Percentiles rank a stretch among this genome's conserved stretches.
Evolutionary conservation across 441 rosid genomes (phyloP).

Genomic region (Adansonia grandidieri): DNA sequence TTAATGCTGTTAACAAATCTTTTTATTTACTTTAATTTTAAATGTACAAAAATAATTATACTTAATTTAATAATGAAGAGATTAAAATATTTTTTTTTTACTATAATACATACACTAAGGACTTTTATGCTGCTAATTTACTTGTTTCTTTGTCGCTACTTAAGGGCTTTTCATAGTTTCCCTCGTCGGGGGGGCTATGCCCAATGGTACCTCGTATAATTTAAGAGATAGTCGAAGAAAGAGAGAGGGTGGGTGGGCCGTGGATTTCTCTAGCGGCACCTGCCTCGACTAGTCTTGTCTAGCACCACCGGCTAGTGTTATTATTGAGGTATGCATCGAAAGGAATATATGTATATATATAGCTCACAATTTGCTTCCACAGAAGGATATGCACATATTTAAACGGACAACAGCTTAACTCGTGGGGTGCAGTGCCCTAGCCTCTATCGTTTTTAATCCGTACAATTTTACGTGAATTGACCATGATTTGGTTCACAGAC

Average conservation of each 20-base stretch:
- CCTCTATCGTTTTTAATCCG: neutral
- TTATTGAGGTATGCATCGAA: constrained; percentile 21
- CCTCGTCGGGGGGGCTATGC: neutral
- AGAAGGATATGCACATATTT: constrained; percentile 10
- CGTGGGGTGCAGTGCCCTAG: constrained; percentile 19
- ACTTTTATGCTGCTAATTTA: neutral
- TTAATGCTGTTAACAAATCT: too few species aligned
- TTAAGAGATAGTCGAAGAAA: neutral
- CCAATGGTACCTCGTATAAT: neutral
- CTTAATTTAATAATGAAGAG: too few species aligned
- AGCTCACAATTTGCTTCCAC: neutral
- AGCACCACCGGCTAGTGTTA: constrained; percentile 2
- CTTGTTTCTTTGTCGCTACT: constrained; percentile 10
- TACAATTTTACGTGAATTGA: neutral
- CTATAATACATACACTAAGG: too few species aligned
- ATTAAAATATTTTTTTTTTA: too few species aligned
- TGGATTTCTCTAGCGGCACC: constrained; percentile 19
- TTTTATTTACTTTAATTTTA: too few species aligned
- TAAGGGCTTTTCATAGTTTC: neutral
- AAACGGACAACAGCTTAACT: constrained; percentile 18
- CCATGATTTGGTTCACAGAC: neutral
- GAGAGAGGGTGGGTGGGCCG: constrained; percentile 8
- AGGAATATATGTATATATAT: constrained; percentile 20
- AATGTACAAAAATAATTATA: too few species aligned
- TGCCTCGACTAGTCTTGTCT: constrained; percentile 34